Evolutionary conservation across 2,329 filamentous ascomycete species (phyloP).

Genomic region (Tympanopsis confertula): DNA sequence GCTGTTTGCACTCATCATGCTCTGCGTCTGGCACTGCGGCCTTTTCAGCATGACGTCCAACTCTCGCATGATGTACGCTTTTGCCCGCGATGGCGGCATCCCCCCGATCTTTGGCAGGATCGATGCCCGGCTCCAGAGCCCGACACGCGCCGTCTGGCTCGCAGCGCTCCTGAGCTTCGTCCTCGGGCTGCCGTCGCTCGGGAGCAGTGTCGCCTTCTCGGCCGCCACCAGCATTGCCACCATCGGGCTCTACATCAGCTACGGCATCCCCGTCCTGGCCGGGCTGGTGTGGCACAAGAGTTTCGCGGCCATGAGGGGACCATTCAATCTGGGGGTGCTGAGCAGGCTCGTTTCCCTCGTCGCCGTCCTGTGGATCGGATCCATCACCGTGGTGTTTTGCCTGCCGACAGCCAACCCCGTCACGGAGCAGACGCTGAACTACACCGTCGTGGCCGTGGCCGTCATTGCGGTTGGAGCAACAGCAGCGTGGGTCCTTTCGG

Average conservation of each 20-base stretch:
- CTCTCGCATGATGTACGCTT: slow-evolving; percentile 48
- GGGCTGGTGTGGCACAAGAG: slow-evolving; percentile 35
- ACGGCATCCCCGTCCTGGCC: slow-evolving; percentile 43
- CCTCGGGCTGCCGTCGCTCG: slow-evolving; percentile 41
- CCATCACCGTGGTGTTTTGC: slow-evolving; percentile 45
- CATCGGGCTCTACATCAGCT: slow-evolving; percentile 44
- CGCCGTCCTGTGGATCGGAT: slow-evolving; percentile 37
- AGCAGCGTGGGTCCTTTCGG: slow-evolving; percentile 37
- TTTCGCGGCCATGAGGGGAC: slow-evolving; percentile 39
- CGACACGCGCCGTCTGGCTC: slow-evolving; percentile 41
- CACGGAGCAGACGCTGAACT: slow-evolving; percentile 43
- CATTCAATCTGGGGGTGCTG: slow-evolving; percentile 35
- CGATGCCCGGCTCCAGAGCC: slow-evolving; percentile 33
- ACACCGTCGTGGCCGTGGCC: slow-evolving; percentile 45
- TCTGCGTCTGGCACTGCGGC: slow-evolving; percentile 50
- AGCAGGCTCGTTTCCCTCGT: slow-evolving; percentile 33
- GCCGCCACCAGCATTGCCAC: slow-evolving; percentile 49
- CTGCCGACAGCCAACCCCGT: slow-evolving; percentile 43
- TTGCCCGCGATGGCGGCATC: slow-evolving; percentile 41
- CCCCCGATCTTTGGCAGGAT: slow-evolving; percentile 41
- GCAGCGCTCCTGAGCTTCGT: slow-evolving; percentile 40
- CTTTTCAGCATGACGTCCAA: slow-evolving; percentile 45
- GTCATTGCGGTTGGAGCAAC: slow-evolving; percentile 37
- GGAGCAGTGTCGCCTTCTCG: slow-evolving; percentile 39
- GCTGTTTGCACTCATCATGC: slow-evolving; percentile 40